Evolutionary conservation across 345 rosid genomes (phyloP), one percentile per base, ranked within the genome.

Genomic region (Moringa oleifera): DNA sequence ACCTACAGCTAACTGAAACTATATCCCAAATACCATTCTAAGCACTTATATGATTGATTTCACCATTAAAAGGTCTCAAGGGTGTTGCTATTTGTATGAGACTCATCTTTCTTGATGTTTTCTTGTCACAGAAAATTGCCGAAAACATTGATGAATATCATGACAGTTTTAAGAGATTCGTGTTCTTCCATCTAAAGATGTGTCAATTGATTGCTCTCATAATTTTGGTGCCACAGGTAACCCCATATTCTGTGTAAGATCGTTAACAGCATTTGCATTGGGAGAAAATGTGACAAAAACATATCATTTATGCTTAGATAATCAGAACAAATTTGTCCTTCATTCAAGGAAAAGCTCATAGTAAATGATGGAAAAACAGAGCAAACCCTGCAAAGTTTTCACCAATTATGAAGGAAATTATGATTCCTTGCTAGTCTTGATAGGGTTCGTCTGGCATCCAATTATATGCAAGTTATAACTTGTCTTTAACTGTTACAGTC

Each of bases 141-240:
- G 25, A 67, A 11, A 50, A 59, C 62, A 77, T 76, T 18, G 85
- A 66, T 31, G 53, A 59, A 51, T 0, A 25, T 18, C 47, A 74
- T 20, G 7, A 20, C 20, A 20, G 51, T 19, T 70, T 85, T 61
- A 28, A 49, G 68, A 64, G 1, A 9, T 76, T 85, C 20, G 59
- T 76, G 55, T 19, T 15, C 18, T 72, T 80, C 76, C 74, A 85
- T 10, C 25, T 75, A 2, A 65, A 65, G 57, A 66, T 75, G 70
- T 73, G 77, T 51, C 75, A 73, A 23, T 25, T 70, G 41, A 64
- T 81, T 20, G 7, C 71, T 8, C 17, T 78, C 1, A 0, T 73
- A 63, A 62, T 71, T 45, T 56, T 70, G 56, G 69, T 66, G 31
- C 77, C 76, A 4, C 90, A 85, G 87, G 90, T 81, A 63, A 67